These are phyloP conservation scores for Trametes hirsuta DNA, from an alignment of 1,284 basidiomycete genomes.

Conservation along the genomic window DNA sequence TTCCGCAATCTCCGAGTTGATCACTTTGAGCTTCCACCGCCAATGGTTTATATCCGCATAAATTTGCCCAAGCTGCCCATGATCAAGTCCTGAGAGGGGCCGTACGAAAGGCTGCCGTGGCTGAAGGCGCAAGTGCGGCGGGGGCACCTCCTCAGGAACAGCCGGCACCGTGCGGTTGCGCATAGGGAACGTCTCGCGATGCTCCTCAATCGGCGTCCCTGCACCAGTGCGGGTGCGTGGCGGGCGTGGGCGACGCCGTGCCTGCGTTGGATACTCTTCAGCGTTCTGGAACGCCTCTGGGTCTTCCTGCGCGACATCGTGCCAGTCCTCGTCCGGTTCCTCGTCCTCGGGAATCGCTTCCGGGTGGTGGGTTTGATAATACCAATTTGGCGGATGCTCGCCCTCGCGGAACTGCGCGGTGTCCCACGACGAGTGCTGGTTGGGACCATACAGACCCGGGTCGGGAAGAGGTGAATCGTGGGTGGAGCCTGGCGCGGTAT, in stretches of 20 bases:
- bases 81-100: constrained; percentile 68
- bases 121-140: constrained; percentile 71
- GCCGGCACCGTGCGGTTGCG: constrained; percentile 34
- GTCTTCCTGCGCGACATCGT: constrained; percentile 46
- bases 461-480: constrained; percentile 47
- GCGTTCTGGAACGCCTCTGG: constrained; percentile 45
- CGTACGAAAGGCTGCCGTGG: constrained; percentile 72
- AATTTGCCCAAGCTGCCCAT: constrained; percentile 61
- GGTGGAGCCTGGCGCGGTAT: background rate
- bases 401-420: constrained; percentile 36
- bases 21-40: constrained; percentile 68
- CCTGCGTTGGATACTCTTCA: constrained; percentile 33
- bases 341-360: constrained; percentile 31
- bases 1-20: constrained; percentile 71
- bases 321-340: constrained; percentile 50
- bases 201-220: constrained; percentile 37
- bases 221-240: constrained; percentile 25
- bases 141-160: constrained; percentile 42
- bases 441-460: constrained; percentile 55
- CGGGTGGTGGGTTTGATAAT: constrained; percentile 23
- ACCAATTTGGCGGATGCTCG: constrained; percentile 27
- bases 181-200: constrained; percentile 68
- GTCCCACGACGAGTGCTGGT: constrained; percentile 48
- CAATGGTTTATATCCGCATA: constrained; percentile 71
- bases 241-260: constrained; percentile 30